A percentile compares a stretch with the other conserved stretches of the same genome.
Evolutionary conservation across 2,329 filamentous ascomycete genomes (phyloP).

Genomic region (Neoscytalidium dimidiatum): DNA sequence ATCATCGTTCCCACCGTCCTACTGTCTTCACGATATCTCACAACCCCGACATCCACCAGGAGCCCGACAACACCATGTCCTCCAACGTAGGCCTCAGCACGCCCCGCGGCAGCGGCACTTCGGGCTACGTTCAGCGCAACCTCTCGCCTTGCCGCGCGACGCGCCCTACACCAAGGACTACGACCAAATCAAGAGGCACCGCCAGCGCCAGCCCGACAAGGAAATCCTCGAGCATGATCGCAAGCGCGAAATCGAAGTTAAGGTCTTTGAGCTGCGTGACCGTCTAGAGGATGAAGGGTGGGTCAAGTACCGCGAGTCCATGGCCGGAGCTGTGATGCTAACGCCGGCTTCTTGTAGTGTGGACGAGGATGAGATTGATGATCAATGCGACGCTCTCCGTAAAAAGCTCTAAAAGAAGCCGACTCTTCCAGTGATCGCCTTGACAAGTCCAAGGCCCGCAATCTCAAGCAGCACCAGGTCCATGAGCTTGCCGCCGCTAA

Average conservation of each 20-base stretch:
- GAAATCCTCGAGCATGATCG: conserved; percentile 94
- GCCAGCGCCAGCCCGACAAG: conserved; percentile 82
- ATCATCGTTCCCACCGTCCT: conserved; percentile 5
- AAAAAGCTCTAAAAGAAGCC: conserved; percentile 61
- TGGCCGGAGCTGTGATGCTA: conserved; percentile 16
- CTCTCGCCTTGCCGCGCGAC: conserved; percentile 84
- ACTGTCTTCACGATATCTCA: neutral
- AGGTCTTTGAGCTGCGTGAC: conserved; percentile 88
- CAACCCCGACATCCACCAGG: conserved; percentile 4
- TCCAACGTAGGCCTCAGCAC: conserved; percentile 96
- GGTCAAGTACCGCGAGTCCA: conserved; percentile 25
- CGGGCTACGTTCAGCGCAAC: conserved; percentile 96
- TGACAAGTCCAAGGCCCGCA: conserved; percentile 47
- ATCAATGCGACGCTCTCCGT: conserved; percentile 66
- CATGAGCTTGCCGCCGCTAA: conserved; percentile 96
- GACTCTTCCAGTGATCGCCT: conserved; percentile 29
- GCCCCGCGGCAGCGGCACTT: conserved; percentile 91
- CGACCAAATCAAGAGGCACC: conserved; percentile 71
- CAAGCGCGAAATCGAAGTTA: conserved; percentile 86
- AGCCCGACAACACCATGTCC: conserved; percentile 64
- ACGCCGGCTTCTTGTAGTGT: conserved; percentile 52
- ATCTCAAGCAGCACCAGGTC: conserved; percentile 88
- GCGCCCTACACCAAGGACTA: conserved; percentile 76
- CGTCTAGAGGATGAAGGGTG: conserved; percentile 88
- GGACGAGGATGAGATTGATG: conserved; percentile 90